Percentiles rank a stretch among this genome's conserved stretches.
These are phyloP conservation scores for Nicotiana undulata DNA, from an alignment of 257 asterid species.

Conservation along the genomic window DNA sequence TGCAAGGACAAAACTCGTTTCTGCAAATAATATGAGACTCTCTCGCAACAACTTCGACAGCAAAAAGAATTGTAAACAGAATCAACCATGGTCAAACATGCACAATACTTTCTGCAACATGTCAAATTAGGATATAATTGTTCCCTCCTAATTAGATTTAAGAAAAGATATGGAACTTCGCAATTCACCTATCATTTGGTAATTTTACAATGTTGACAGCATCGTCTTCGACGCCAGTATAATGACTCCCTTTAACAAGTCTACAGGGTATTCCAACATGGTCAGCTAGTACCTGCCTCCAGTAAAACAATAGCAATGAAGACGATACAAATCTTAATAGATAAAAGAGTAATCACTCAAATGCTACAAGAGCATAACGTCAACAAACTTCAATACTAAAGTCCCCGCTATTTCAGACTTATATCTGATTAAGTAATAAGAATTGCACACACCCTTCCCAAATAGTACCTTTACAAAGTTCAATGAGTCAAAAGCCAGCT, in stretches of 20 bases:
- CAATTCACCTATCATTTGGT: constrained; percentile 66
- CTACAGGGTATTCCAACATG: constrained; percentile 89
- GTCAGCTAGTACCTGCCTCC: constrained; percentile 85
- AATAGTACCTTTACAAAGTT: not conserved
- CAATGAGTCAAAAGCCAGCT: not conserved
- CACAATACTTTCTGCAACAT: not conserved
- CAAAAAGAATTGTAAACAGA: not conserved
- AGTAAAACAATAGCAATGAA: constrained; percentile 13
- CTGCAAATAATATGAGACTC: not conserved
- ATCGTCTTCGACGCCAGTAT: constrained; percentile 92
- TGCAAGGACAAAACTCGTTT: not conserved
- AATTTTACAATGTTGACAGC: constrained; percentile 85
- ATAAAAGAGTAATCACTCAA: not conserved
- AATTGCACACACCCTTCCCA: not conserved
- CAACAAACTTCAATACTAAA: not conserved
- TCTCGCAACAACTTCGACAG: not conserved
- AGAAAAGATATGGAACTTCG: constrained; percentile 8
- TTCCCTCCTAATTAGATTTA: not conserved
- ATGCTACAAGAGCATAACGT: not conserved
- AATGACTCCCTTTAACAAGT: constrained; percentile 86
- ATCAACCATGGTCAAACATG: not conserved
- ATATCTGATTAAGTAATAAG: not conserved
- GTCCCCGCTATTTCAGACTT: not conserved
- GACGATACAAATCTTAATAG: not conserved
- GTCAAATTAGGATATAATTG: not conserved